phyloP scores from a whole-genome alignment of 1,284 basidiomycete species.

The Cerrena zonata region DNA sequence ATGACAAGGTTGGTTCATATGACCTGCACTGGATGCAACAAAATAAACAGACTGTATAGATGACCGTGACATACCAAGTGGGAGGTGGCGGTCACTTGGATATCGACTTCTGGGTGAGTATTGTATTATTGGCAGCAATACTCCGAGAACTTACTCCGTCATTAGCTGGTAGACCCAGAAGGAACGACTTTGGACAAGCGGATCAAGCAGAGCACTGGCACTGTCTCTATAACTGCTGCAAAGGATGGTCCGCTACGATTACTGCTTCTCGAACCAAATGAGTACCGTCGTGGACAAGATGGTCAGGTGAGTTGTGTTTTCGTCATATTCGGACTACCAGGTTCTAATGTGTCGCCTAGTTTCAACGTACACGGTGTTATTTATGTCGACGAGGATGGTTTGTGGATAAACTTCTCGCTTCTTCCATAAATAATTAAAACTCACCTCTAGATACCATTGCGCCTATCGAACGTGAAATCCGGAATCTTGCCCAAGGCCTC shows the following conservation, averaged over 20 bases:
- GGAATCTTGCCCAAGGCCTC: slow-evolving; percentile 78
- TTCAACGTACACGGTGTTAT: slow-evolving; percentile 99
- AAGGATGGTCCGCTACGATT: slow-evolving; percentile 85
- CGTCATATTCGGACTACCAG: not conserved
- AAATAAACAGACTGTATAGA: slow-evolving; percentile 45
- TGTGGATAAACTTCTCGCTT: no score
- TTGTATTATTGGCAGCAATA: not conserved
- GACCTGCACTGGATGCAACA: not conserved
- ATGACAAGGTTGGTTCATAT: slow-evolving; percentile 72
- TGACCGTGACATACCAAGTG: slow-evolving; percentile 99
- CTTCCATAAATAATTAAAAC: no score
- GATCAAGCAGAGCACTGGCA: slow-evolving; percentile 84
- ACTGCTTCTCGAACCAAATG: slow-evolving; percentile 99
- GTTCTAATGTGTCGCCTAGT: slow-evolving; percentile 37
- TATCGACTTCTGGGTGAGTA: slow-evolving; percentile 86
- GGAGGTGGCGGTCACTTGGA: slow-evolving; percentile 94
- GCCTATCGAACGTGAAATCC: slow-evolving; percentile 94
- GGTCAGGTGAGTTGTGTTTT: slow-evolving; percentile 60
- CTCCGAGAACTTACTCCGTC: not conserved
- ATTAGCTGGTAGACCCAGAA: slow-evolving; percentile 75
- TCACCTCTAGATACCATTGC: slow-evolving; percentile 65
- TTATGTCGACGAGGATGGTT: slow-evolving; percentile 82
- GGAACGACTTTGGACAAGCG: slow-evolving; percentile 69
- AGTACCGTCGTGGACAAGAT: slow-evolving; percentile 91
- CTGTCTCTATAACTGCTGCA: slow-evolving; percentile 80